Conservation (phyloP, 2,329 filamentous ascomycete genomes). For the Beauveria sp. region DNA sequence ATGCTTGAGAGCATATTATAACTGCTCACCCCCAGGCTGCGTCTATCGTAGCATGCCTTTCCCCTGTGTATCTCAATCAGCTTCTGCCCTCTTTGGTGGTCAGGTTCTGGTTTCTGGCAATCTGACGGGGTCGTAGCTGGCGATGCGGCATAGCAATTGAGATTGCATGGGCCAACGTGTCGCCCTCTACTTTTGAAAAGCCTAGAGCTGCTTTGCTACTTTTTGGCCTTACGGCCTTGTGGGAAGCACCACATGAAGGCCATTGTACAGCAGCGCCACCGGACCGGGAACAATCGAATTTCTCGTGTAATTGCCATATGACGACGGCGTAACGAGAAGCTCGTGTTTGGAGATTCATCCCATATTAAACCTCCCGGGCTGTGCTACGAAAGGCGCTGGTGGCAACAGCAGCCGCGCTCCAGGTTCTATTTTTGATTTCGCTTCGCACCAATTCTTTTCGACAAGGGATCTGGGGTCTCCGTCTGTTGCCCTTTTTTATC, state of each 20-base stretch:
- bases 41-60: background rate
- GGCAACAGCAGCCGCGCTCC: background rate
- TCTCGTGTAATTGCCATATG: conserved; percentile 1
- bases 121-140: background rate
- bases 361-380: background rate
- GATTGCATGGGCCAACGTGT: background rate
- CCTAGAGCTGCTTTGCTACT: background rate
- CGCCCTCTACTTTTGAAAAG: background rate
- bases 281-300: background rate
- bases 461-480: background rate
- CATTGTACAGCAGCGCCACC: conserved; percentile 4
- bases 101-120: background rate
- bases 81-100: background rate
- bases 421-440: background rate
- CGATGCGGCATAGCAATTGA: conserved; percentile 5
- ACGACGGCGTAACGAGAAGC: conserved; percentile 3
- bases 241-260: conserved; percentile 1
- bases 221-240: background rate
- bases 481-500: background rate
- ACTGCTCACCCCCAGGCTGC: background rate
- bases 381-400: background rate
- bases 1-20: conserved; percentile 3
- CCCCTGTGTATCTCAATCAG: background rate
- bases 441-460: background rate
- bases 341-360: conserved; percentile 1